Percentiles rank a stretch among this genome's conserved stretches.
Evolutionary conservation across 768 basidiomycete genomes (phyloP).

Genomic region (Pleurotus tuoliensis): DNA sequence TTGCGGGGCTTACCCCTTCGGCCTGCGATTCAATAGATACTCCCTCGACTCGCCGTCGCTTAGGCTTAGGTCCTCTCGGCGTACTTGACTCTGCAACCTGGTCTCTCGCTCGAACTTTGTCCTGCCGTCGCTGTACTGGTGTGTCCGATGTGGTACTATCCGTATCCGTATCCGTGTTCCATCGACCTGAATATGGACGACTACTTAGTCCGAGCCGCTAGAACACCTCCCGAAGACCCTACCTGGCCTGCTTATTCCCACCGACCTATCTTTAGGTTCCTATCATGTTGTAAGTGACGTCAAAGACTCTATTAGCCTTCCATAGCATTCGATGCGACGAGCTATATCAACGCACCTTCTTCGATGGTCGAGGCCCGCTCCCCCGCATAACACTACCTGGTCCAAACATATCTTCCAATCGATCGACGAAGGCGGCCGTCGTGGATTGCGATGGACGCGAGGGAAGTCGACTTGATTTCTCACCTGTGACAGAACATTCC

Average conservation of each 20-base stretch:
- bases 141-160: too few species aligned
- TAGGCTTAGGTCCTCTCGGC: too few species aligned
- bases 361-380: slow-evolving; percentile 5
- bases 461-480: background rate
- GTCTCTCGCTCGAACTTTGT: too few species aligned
- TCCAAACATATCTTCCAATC: slow-evolving; percentile 8
- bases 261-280: background rate
- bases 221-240: background rate
- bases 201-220: background rate
- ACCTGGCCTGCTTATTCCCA: background rate
- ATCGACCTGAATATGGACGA: too few species aligned
- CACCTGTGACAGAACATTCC: too few species aligned
- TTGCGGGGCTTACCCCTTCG: background rate
- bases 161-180: too few species aligned
- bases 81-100: too few species aligned
- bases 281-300: background rate
- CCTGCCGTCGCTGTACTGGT: too few species aligned
- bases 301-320: background rate
- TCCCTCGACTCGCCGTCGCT: too few species aligned
- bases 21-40: too few species aligned
- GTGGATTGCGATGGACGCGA: background rate
- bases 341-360: background rate
- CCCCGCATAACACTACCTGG: slow-evolving; percentile 9
- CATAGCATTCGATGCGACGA: background rate
- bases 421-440: background rate